Evolutionary conservation across 108 stramenopile species (phyloP).

Genomic region (Pinguiococcus pyrenoidosus): DNA sequence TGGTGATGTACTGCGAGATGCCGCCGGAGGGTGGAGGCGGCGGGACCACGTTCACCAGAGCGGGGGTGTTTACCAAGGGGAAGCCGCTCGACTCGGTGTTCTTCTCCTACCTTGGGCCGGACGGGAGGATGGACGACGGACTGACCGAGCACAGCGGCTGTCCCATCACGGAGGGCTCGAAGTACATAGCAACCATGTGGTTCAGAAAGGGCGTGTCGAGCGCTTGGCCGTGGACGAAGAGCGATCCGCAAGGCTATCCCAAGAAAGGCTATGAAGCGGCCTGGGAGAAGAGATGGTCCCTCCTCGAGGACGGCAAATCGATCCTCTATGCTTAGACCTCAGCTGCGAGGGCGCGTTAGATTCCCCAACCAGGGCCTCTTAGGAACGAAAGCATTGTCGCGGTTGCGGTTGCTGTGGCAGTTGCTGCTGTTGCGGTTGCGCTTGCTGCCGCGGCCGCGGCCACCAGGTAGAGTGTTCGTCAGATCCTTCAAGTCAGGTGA

Average conservation of each 20-base stretch:
- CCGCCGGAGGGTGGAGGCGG: conserved; percentile 61
- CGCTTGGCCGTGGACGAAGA: neutral
- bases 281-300: no score
- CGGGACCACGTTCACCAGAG: conserved; percentile 78
- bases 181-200: conserved; percentile 93
- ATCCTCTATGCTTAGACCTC: no score
- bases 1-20: conserved; percentile 78
- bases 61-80: conserved; percentile 62
- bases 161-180: conserved; percentile 74
- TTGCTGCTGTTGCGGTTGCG: no score
- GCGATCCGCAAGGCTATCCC: no score
- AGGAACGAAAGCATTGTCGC: no score
- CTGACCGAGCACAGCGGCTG: conserved; percentile 74
- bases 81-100: conserved; percentile 56
- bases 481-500: neutral
- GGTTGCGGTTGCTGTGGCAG: no score
- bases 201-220: conserved; percentile 64
- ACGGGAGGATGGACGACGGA: conserved; percentile 34
- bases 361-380: no score
- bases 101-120: conserved; percentile 64
- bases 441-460: no score
- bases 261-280: no score
- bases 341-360: no score
- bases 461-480: no score
- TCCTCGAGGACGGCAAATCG: no score